phyloP scores from a whole-genome alignment of 345 rosid genomes.

The Moringa oleifera region DNA sequence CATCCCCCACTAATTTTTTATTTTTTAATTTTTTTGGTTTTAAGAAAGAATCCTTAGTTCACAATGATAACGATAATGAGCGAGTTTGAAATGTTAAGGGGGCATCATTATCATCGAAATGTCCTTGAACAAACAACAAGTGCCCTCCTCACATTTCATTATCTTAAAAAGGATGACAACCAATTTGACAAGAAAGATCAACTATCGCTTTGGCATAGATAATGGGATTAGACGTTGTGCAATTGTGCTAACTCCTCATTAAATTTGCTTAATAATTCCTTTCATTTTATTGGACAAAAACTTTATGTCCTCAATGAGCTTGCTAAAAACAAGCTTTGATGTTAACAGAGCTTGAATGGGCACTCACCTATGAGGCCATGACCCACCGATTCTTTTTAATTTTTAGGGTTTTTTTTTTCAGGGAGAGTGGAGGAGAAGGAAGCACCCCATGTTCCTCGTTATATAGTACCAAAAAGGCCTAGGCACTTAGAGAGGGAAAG shows the following conservation, averaged over 20 bases:
- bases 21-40: too few relatives aligned
- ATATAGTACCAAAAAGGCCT: not conserved
- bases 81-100: conserved; percentile 27
- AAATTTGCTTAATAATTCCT: conserved; percentile 34
- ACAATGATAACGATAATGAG: conserved; percentile 25
- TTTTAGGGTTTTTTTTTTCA: too few relatives aligned
- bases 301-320: not conserved
- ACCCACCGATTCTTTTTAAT: too few relatives aligned
- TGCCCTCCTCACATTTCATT: conserved; percentile 11
- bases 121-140: conserved; percentile 34
- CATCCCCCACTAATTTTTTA: not conserved
- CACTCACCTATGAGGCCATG: too few relatives aligned
- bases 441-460: conserved; percentile 38
- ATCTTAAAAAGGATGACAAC: conserved; percentile 39
- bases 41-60: not conserved
- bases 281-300: conserved; percentile 13
- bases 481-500: not conserved
- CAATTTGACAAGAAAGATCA: conserved; percentile 56
- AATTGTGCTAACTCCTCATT: conserved; percentile 39
- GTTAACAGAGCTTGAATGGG: too few relatives aligned
- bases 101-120: conserved; percentile 20
- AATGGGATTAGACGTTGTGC: conserved; percentile 53
- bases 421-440: too few relatives aligned
- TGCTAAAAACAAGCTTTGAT: too few relatives aligned
- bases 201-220: conserved; percentile 27